Conservation (phyloP, 2,329 filamentous ascomycete species). For the Colletotrichum sp. region DNA sequence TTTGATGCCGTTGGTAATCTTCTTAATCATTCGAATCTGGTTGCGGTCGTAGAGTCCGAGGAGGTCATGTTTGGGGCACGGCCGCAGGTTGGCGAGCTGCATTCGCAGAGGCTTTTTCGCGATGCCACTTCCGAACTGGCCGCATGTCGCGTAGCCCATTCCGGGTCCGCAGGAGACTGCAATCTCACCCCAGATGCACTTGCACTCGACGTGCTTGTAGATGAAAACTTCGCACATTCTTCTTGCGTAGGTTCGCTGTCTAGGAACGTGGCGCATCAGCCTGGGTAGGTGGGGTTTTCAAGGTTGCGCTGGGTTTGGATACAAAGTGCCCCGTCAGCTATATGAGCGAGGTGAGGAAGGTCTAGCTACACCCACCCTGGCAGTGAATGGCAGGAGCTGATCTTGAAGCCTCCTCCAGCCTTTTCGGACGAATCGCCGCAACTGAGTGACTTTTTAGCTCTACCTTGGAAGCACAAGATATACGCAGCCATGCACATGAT, state of each 20-base stretch:
- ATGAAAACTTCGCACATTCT: constrained; percentile 55
- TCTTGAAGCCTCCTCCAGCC: not conserved
- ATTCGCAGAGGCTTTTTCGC: constrained; percentile 39
- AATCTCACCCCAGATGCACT: constrained; percentile 58
- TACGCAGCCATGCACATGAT: not conserved
- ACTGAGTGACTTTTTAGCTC: not conserved
- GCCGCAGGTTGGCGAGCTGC: constrained; percentile 38
- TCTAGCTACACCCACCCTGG: not conserved
- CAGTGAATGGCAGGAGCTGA: not conserved
- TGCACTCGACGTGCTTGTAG: constrained; percentile 53
- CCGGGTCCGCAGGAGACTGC: constrained; percentile 50
- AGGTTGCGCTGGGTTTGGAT: not conserved
- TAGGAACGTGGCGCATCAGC: not conserved
- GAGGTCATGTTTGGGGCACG: constrained; percentile 48
- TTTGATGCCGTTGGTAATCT: constrained; percentile 48
- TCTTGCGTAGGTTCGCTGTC: not conserved
- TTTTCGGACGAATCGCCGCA: not conserved
- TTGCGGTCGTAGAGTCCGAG: constrained; percentile 52
- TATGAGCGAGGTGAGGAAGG: not conserved
- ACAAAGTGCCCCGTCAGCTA: not conserved
- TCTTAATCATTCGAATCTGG: constrained; percentile 48
- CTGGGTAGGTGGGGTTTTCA: not conserved
- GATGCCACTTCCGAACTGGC: constrained; percentile 33
- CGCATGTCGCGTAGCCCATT: constrained; percentile 56
- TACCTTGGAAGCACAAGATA: not conserved